Conservation (phyloP, 1,284 basidiomycete genomes). For the Gomphus bonarii region DNA sequence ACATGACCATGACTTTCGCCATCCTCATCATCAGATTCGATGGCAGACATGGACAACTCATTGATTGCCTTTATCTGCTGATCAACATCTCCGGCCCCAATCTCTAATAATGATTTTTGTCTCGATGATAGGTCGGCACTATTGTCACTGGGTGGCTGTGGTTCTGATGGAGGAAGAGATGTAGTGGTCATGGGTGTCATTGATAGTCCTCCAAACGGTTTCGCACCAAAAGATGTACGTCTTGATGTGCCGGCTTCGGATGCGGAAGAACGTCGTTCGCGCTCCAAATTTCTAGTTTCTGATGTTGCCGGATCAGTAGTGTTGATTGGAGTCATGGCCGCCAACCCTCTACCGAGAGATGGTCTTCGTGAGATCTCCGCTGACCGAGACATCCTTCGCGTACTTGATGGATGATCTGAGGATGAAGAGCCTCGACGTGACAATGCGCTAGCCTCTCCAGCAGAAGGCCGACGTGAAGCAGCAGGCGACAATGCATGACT, state of each 20-base stretch:
- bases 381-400: background rate
- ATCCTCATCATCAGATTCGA: slow-evolving; percentile 22
- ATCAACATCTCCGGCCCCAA: background rate
- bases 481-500: slow-evolving; percentile 34
- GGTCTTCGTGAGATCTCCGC: background rate
- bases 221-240: background rate
- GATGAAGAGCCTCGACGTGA: background rate
- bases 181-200: slow-evolving; percentile 6
- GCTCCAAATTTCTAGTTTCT: background rate
- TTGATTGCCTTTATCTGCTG: slow-evolving; percentile 21
- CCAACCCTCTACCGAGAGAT: slow-evolving; percentile 4
- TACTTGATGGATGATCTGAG: background rate
- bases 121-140: background rate
- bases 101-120: background rate
- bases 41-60: slow-evolving; percentile 28
- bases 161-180: background rate
- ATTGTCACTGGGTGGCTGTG: background rate
- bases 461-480: slow-evolving; percentile 22
- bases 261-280: background rate
- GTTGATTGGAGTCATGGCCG: slow-evolving; percentile 3
- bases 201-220: slow-evolving; percentile 2
- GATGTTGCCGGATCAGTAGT: background rate
- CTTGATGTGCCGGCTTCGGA: background rate
- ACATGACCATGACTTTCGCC: background rate
- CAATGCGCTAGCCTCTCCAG: background rate